Conservation (phyloP, 805 yeast genomes). For the Suhomyces tanzawaensis region DNA sequence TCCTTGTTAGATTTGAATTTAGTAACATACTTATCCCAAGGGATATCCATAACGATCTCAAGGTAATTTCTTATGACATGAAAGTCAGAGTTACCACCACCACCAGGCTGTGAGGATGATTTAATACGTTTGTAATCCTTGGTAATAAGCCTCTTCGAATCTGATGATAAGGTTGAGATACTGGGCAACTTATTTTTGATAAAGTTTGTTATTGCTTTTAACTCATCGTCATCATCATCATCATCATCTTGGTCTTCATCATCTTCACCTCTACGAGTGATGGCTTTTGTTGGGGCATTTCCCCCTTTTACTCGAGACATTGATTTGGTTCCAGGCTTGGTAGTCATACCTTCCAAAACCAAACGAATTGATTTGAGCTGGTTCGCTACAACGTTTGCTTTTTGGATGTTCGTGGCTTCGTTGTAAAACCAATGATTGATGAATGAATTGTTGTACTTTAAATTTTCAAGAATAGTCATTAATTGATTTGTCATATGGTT, state of each 20-base stretch:
- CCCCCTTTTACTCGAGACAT: slow-evolving; percentile 20
- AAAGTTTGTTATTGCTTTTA: slow-evolving; percentile 35
- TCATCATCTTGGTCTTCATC: slow-evolving; percentile 25
- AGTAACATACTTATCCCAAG: slow-evolving; percentile 48
- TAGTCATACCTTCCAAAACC: slow-evolving; percentile 47
- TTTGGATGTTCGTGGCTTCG: slow-evolving; percentile 51
- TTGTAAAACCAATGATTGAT: slow-evolving; percentile 46
- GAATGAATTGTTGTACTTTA: slow-evolving; percentile 30
- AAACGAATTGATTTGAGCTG: slow-evolving; percentile 52
- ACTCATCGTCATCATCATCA: slow-evolving; percentile 47
- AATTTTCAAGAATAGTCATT: slow-evolving; percentile 34
- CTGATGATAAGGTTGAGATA: slow-evolving; percentile 32
- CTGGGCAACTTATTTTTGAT: slow-evolving; percentile 36
- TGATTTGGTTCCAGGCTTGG: slow-evolving; percentile 12
- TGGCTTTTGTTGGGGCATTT: slow-evolving; percentile 23
- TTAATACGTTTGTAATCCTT: slow-evolving; percentile 56
- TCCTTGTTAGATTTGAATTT: slow-evolving; percentile 37
- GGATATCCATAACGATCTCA: slow-evolving; percentile 63
- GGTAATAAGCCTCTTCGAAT: slow-evolving; percentile 38
- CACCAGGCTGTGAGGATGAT: slow-evolving; percentile 45
- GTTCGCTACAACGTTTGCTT: slow-evolving; percentile 52
- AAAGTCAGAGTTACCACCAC: slow-evolving; percentile 49
- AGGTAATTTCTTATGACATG: slow-evolving; percentile 64
- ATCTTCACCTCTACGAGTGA: slow-evolving; percentile 20
- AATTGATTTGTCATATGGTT: slow-evolving; percentile 32